Evolutionary conservation across 1,284 basidiomycete species (phyloP), one percentile per base, ranked within the genome.

Genomic region (Apiotrichum akiyoshidainum): DNA sequence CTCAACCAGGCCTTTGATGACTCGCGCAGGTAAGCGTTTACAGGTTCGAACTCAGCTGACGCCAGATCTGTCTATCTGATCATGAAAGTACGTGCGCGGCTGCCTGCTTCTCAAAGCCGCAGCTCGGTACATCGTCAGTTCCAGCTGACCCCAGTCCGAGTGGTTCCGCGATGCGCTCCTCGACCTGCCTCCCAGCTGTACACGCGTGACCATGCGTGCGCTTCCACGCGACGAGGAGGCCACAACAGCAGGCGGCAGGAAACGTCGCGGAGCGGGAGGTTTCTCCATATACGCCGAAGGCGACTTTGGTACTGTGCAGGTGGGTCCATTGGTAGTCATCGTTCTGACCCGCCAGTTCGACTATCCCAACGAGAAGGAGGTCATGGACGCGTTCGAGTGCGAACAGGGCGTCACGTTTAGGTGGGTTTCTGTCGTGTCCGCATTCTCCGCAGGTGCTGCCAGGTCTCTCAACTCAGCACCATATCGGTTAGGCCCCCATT

Each of bases 151-250:
- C 19, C 69, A 90, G 88, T 93, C 92, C 13, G 90, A 87, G 9
- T 93, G 90, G 90, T 85, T 96, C 44, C 86, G 88, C 49, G 91
- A 94, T 64, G 92, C 92, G 0, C 82, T 96, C n/a, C 86, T 87
- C 16, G 92, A 95, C 72, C 81, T 95, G 16, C 92, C 94, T 64
- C 83, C 89, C 11, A 87, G 88, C 0, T 91, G 87, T 69, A 86
- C 89, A 45, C 88, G 86, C 60, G 81, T 96, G 21, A 89, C 88
- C 0, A 86, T 96, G 71, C 84, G 89, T n/a, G 85, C 87, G 40
- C 86, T 86, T 70, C 60, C 26, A 85, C 70, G 11, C 47, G 72
- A 34, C 10, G 44, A 54, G 37, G 53, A 60, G 1, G 41, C 57
- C 16, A 7, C 7, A 7, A 31, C 26, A 31, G 26, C 26, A 31